Evolutionary conservation across 2,329 filamentous ascomycete genomes (phyloP).

Genomic region (Penicillium polonicum): DNA sequence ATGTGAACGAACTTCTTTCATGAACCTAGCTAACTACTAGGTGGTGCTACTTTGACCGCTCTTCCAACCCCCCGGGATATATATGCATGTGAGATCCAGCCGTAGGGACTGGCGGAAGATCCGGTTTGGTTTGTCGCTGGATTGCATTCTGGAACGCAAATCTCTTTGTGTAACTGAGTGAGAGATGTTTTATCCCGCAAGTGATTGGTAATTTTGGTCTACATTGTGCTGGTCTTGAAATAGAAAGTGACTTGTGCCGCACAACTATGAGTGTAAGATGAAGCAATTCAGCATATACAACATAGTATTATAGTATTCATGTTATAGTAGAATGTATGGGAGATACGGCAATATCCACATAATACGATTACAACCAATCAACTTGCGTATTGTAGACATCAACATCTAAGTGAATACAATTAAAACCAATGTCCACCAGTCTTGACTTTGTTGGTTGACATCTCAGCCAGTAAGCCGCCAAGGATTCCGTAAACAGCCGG

Average conservation of each 20-base stretch:
- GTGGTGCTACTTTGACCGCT: slow-evolving; percentile 4
- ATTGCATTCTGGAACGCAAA: not conserved
- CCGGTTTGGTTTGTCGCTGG: slow-evolving; percentile 9
- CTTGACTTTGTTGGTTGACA: not conserved
- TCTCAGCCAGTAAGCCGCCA: slow-evolving; percentile 1
- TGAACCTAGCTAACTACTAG: slow-evolving; percentile 9
- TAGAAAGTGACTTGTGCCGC: not conserved
- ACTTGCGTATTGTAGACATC: no score
- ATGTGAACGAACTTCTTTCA: not conserved
- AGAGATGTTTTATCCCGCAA: not conserved
- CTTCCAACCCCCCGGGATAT: not conserved
- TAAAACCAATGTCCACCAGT: no score
- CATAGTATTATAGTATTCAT: no score
- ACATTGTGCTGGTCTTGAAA: no score
- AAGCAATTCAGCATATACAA: not conserved
- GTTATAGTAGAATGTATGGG: not conserved
- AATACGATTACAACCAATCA: not conserved
- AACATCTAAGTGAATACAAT: not conserved
- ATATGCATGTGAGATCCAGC: slow-evolving; percentile 13
- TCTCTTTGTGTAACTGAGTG: slow-evolving; percentile 3
- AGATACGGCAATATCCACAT: not conserved
- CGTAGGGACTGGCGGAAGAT: slow-evolving; percentile 3
- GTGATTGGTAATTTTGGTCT: not conserved
- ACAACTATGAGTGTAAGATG: not conserved
- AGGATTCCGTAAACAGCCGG: not conserved